Evolutionary conservation across 257 asterid species (phyloP).

Genomic region (Euphrasia confusa): DNA sequence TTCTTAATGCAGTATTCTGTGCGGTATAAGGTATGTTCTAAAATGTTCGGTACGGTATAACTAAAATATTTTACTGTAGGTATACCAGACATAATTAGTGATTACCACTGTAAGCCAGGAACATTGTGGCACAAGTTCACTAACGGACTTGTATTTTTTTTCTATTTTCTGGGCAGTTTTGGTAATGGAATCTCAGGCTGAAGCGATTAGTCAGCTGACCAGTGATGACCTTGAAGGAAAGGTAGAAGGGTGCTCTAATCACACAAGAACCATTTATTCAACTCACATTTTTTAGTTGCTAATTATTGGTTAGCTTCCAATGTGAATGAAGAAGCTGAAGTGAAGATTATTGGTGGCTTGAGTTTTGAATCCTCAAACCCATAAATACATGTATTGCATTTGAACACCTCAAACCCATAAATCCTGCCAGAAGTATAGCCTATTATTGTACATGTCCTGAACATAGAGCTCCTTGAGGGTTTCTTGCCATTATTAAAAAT

Average conservation of each 20-base stretch:
- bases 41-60: too few species aligned
- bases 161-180: constrained; percentile 43
- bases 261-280: neutral
- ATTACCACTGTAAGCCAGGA: neutral
- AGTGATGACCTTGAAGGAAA: constrained; percentile 93
- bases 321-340: neutral
- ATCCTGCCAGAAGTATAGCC: neutral
- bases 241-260: constrained; percentile 37
- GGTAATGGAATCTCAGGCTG: constrained; percentile 95
- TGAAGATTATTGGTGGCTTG: neutral
- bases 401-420: too few species aligned
- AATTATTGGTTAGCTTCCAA: neutral
- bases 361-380: neutral
- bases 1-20: too few species aligned
- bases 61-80: too few species aligned
- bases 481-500: neutral
- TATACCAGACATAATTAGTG: too few species aligned
- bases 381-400: too few species aligned
- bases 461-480: neutral
- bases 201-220: constrained; percentile 72
- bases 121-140: constrained; percentile 10
- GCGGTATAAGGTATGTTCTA: too few species aligned
- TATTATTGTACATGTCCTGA: constrained; percentile 7
- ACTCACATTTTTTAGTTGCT: neutral
- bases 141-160: constrained; percentile 7